phyloP scores from a whole-genome alignment of 1,284 basidiomycete species.

The Ustilago nuda region DNA sequence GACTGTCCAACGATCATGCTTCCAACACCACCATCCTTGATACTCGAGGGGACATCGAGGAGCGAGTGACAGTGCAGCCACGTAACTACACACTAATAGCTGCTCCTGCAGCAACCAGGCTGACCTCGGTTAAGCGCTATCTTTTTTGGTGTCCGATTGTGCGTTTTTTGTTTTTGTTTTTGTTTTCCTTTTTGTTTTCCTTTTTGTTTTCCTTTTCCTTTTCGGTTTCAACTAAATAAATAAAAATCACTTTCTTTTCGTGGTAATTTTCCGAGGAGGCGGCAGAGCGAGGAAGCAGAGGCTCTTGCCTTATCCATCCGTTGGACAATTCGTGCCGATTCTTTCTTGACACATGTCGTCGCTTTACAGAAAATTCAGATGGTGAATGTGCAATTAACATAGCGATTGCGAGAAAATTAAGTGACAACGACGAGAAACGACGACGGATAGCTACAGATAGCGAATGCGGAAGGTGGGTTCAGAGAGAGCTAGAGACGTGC shows the following conservation, averaged over 20 bases:
- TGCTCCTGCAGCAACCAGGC: background rate
- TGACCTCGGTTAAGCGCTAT: background rate
- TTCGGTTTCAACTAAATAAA: constrained; percentile 1
- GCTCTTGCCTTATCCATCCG: background rate
- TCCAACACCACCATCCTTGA: no score
- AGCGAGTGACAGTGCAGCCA: background rate
- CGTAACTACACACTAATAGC: background rate
- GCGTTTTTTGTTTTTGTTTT: background rate
- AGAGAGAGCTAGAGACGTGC: constrained; percentile 18
- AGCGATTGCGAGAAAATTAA: background rate
- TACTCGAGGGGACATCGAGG: background rate
- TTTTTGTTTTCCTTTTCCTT: no score
- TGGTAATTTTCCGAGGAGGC: background rate
- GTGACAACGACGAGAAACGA: background rate
- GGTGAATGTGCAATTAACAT: constrained; percentile 1
- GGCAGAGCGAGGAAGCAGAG: background rate
- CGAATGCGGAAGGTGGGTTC: no score
- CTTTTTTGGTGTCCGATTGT: background rate
- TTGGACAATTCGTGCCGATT: background rate
- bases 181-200: no score
- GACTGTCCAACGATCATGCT: no score
- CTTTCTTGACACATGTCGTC: background rate
- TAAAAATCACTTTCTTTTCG: background rate
- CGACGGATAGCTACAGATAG: background rate
- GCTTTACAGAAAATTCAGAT: background rate